Percentiles rank a stretch among this genome's conserved stretches.
These are phyloP conservation scores for Pseudogymnoascus sp. DNA, from an alignment of 2,329 filamentous ascomycete species.

Conservation along the genomic window DNA sequence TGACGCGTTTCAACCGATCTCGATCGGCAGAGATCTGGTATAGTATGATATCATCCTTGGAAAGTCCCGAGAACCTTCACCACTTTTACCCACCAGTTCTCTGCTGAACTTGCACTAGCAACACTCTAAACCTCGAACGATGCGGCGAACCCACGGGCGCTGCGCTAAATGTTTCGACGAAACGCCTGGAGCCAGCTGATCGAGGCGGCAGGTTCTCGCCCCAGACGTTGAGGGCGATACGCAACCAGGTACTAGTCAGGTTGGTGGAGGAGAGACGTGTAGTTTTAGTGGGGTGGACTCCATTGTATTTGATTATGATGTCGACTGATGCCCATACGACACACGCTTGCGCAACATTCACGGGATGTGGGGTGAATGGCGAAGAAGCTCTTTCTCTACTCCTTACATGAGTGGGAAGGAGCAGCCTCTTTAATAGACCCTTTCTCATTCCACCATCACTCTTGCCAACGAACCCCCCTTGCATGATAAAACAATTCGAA, in stretches of 20 bases:
- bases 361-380: constrained; percentile 6
- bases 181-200: background rate
- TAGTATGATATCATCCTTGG: background rate
- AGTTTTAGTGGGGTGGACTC: background rate
- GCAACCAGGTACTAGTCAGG: constrained; percentile 7
- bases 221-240: background rate
- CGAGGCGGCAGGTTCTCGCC: background rate
- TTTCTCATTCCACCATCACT: background rate
- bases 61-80: background rate
- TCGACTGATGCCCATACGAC: constrained; percentile 1
- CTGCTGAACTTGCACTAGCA: background rate
- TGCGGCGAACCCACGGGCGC: background rate
- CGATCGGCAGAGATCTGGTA: background rate
- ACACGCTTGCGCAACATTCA: constrained; percentile 1
- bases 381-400: background rate
- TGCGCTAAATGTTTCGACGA: background rate
- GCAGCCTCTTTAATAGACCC: background rate
- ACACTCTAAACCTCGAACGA: constrained; percentile 3
- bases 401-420: background rate
- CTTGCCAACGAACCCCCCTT: background rate
- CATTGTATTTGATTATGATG: background rate
- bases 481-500: background rate
- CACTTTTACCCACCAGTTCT: background rate
- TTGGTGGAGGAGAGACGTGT: background rate
- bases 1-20: background rate